Evolutionary conservation across 2,329 filamentous ascomycete species (phyloP).

Genomic region (Dichotomopilus funicola): DNA sequence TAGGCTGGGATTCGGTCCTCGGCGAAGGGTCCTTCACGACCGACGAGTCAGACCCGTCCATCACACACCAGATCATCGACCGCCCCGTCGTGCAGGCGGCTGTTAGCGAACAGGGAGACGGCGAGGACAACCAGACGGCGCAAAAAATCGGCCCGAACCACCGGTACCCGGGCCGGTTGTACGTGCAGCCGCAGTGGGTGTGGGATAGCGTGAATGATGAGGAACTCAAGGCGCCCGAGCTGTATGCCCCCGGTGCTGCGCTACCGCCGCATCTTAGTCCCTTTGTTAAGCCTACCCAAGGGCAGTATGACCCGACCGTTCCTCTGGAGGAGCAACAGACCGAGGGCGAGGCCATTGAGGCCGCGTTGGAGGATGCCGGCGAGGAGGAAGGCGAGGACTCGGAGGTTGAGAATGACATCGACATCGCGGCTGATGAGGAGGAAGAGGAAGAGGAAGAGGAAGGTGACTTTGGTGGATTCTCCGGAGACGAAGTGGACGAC

Average conservation of each 20-base stretch:
- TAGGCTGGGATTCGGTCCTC: slow-evolving; percentile 88
- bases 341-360: slow-evolving; percentile 73
- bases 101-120: slow-evolving; percentile 42
- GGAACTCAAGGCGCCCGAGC: slow-evolving; percentile 75
- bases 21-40: slow-evolving; percentile 90
- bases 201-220: slow-evolving; percentile 96
- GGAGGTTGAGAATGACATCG: slow-evolving; percentile 34
- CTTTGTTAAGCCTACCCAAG: slow-evolving; percentile 81
- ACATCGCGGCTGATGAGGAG: slow-evolving; percentile 38
- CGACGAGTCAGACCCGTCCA: slow-evolving; percentile 77
- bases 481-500: slow-evolving; percentile 37
- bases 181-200: slow-evolving; percentile 96
- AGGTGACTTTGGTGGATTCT: slow-evolving; percentile 34
- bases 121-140: slow-evolving; percentile 55
- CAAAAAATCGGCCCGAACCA: slow-evolving; percentile 56
- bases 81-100: slow-evolving; percentile 66
- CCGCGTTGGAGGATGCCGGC: slow-evolving; percentile 50
- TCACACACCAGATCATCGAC: slow-evolving; percentile 96
- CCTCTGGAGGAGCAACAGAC: slow-evolving; percentile 82
- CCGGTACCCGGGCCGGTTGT: slow-evolving; percentile 83
- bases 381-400: slow-evolving; percentile 41
- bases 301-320: slow-evolving; percentile 85
- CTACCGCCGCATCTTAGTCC: slow-evolving; percentile 93
- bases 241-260: slow-evolving; percentile 83
- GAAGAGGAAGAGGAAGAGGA: slow-evolving; percentile 38